Conservation (phyloP, 2,329 filamentous ascomycete species). For the Beauveria medogensis region DNA sequence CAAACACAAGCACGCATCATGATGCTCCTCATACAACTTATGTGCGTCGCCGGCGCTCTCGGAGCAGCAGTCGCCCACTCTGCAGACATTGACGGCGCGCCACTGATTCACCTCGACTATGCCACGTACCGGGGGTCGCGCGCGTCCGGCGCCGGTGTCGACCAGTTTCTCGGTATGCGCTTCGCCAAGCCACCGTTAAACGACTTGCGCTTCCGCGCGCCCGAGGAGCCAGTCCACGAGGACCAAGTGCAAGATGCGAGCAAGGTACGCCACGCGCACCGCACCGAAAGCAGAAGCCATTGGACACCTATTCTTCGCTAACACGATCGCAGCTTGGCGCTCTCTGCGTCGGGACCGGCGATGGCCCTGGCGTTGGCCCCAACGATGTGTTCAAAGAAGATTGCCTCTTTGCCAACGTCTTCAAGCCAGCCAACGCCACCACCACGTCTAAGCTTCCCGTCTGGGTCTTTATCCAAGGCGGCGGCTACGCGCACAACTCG, state of each 20-base stretch:
- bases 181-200: constrained; percentile 45
- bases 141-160: constrained; percentile 29
- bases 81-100: not conserved
- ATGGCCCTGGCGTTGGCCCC: constrained; percentile 22
- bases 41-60: not conserved
- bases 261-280: constrained; percentile 19
- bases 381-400: constrained; percentile 28
- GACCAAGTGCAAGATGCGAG: constrained; percentile 27
- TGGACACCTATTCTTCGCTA: not conserved
- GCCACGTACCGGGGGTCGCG: constrained; percentile 34
- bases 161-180: constrained; percentile 40
- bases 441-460: constrained; percentile 26
- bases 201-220: constrained; percentile 42
- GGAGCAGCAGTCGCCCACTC: not conserved
- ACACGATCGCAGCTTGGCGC: constrained; percentile 31
- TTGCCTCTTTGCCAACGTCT: constrained; percentile 41
- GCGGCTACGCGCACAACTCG: constrained; percentile 37
- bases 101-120: constrained; percentile 34
- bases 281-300: not conserved
- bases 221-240: constrained; percentile 31
- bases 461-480: constrained; percentile 36
- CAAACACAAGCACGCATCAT: not conserved
- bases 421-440: constrained; percentile 30
- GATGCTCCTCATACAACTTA: not conserved
- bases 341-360: constrained; percentile 32